Percentiles rank a stretch among this genome's conserved stretches.
These are phyloP conservation scores for Xerocomellus intermedius DNA, from an alignment of 768 basidiomycete species.

Conservation along the genomic window DNA sequence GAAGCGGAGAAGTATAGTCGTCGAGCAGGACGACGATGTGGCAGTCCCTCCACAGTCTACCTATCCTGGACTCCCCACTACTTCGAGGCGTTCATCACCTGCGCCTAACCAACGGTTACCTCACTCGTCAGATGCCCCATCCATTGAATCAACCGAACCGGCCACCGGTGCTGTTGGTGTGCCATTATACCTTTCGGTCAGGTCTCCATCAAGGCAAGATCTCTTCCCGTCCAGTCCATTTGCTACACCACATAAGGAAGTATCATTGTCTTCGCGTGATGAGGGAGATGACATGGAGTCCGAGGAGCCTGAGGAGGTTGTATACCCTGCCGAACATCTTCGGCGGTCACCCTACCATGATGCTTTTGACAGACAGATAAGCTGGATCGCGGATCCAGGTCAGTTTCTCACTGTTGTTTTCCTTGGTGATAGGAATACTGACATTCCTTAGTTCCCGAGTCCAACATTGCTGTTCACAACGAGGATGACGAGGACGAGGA, in stretches of 20 bases:
- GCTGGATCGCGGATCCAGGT: slow-evolving; percentile 80
- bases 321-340: slow-evolving; percentile 58
- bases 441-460: slow-evolving; percentile 49
- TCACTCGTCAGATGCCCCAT: slow-evolving; percentile 54
- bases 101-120: slow-evolving; percentile 37
- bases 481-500: slow-evolving; percentile 46
- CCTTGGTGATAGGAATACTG: slow-evolving; percentile 7
- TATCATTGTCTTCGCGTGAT: slow-evolving; percentile 43
- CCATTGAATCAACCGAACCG: slow-evolving; percentile 44
- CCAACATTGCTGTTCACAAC: slow-evolving; percentile 62
- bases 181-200: slow-evolving; percentile 46
- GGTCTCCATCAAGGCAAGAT: slow-evolving; percentile 55
- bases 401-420: slow-evolving; percentile 22
- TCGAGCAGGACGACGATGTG: slow-evolving; percentile 69
- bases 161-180: slow-evolving; percentile 42
- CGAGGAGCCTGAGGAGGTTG: slow-evolving; percentile 54
- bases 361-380: slow-evolving; percentile 56
- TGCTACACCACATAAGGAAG: slow-evolving; percentile 66
- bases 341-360: slow-evolving; percentile 51
- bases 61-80: slow-evolving; percentile 41
- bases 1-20: slow-evolving; percentile 58
- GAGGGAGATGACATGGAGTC: slow-evolving; percentile 50
- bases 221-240: slow-evolving; percentile 69
- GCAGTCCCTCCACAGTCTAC: slow-evolving; percentile 39
- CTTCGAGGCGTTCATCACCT: slow-evolving; percentile 40